Base-by-base conservation (phyloP, 108 stramenopile genomes). In the Discostella pseudostelligera region DNA sequence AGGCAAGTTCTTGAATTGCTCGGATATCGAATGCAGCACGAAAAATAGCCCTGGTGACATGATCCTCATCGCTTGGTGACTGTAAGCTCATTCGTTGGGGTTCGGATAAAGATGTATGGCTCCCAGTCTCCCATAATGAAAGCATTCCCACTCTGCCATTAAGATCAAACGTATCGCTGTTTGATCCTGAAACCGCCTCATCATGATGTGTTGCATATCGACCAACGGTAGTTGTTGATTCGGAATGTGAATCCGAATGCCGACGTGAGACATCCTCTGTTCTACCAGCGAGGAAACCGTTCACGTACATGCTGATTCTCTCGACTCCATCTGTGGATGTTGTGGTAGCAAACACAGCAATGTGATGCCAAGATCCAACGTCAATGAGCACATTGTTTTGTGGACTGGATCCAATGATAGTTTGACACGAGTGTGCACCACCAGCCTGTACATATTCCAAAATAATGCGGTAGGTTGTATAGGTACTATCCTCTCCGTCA, bases 41-140 rank as follows among this genome's bases (percentile, higher is more conserved):
- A 21, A 39, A 47, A 8, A 74, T 39, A 46, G 59, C 48, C 28
- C 65, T 57, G 17, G 60, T 59, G n/a, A 61, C 72, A 56, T 74
- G 72, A 42, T 74, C 65, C 61, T 74, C 72, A 39, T 74, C 72
- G n/a, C 25, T 39, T 21, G 5, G 32, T 26, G 72, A 65, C 42
- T 66, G 58, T 19, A 74, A 56, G 25, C 45, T 39, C 72, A 74
- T 74, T 43, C 72, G 20, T 36, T 66, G 26, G 40, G 39, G 5
- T 32, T 0, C 24, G 63, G 65, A 16, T 29, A 61, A 25, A 11
- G 58, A 25, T 61, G 24, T 43, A 10, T 49, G 65, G 8, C 51
- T 58, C 24, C 65, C 72, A 19, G 56, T 66, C 36, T 74, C 72
- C 72, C 72, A 74, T 59, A 59, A 74, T 22, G 72, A 58, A n/a